phyloP scores from a whole-genome alignment of 2,329 filamentous ascomycete genomes.

The Pseudogymnoascus sp. region DNA sequence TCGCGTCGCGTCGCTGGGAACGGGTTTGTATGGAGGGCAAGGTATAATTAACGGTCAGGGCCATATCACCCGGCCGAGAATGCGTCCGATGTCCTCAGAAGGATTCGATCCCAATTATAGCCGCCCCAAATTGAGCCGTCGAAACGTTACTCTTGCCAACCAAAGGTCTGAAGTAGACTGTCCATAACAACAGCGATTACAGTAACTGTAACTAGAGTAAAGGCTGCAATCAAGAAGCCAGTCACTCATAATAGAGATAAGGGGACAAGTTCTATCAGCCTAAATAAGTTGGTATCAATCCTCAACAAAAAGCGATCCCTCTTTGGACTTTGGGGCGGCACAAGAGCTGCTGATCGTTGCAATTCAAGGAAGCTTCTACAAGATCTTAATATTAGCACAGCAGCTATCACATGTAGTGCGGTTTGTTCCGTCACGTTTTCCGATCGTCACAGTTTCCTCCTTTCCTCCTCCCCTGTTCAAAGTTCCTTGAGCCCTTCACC shows the following conservation, averaged over 20 bases:
- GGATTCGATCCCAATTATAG: not conserved
- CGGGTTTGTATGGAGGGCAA: not conserved
- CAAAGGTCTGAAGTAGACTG: not conserved
- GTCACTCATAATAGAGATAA: not conserved
- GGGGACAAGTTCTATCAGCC: not conserved
- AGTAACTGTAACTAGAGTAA: not conserved
- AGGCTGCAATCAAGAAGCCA: not conserved
- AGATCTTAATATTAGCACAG: not conserved
- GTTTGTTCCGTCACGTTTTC: not conserved
- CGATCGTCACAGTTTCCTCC: not conserved
- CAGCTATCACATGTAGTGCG: not conserved
- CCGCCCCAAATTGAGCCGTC: not conserved
- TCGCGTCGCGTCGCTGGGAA: not conserved
- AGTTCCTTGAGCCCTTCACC: constrained; percentile 41
- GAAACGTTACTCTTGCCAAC: not conserved
- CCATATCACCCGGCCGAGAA: not conserved
- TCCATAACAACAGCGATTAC: not conserved
- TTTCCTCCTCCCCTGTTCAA: constrained; percentile 10
- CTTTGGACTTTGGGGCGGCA: not conserved
- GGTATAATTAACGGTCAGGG: not conserved
- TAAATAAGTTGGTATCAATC: not conserved
- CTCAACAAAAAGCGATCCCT: not conserved
- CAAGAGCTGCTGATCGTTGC: not conserved
- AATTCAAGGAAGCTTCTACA: not conserved
- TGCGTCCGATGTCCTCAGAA: not conserved